A percentile compares a stretch with the other conserved stretches of the same genome.
Evolutionary conservation across 331 rosid species (phyloP).

Genomic region (Erythrophleum ivorense): DNA sequence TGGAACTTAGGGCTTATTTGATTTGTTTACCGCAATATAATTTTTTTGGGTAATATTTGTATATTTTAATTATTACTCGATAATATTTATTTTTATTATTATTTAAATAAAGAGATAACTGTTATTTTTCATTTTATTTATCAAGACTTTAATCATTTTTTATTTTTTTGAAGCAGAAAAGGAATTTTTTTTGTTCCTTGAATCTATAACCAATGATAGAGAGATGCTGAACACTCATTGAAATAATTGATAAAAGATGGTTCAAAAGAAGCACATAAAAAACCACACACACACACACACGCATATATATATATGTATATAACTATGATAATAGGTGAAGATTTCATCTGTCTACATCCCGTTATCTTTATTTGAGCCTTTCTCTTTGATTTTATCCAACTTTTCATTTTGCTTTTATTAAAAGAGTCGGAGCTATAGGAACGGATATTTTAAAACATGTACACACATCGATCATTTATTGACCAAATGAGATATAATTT

Average conservation of each 20-base stretch:
- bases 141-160: constrained; percentile 15
- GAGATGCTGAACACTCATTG: not conserved
- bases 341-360: constrained; percentile 7
- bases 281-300: too few relatives aligned
- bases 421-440: constrained; percentile 9
- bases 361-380: constrained; percentile 24
- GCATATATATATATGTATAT: not conserved
- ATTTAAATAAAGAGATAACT: too few relatives aligned
- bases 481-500: constrained; percentile 1
- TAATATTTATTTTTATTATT: too few relatives aligned
- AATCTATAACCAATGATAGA: not conserved
- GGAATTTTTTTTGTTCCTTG: too few relatives aligned
- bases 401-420: constrained; percentile 21
- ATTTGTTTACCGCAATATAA: too few relatives aligned
- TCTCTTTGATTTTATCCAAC: constrained; percentile 4
- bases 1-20: not conserved
- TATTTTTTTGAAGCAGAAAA: not conserved
- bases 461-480: not conserved
- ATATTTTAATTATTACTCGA: too few relatives aligned
- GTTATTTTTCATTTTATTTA: too few relatives aligned
- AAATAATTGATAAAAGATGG: not conserved
- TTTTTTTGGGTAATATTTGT: too few relatives aligned
- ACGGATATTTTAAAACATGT: not conserved
- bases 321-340: not conserved
- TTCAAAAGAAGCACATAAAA: not conserved